A percentile compares a stretch with the other conserved stretches of the same genome.
These are phyloP conservation scores for Tardiomyces digboiensis DNA, from an alignment of 1,139 yeast genomes.

Conservation along the genomic window DNA sequence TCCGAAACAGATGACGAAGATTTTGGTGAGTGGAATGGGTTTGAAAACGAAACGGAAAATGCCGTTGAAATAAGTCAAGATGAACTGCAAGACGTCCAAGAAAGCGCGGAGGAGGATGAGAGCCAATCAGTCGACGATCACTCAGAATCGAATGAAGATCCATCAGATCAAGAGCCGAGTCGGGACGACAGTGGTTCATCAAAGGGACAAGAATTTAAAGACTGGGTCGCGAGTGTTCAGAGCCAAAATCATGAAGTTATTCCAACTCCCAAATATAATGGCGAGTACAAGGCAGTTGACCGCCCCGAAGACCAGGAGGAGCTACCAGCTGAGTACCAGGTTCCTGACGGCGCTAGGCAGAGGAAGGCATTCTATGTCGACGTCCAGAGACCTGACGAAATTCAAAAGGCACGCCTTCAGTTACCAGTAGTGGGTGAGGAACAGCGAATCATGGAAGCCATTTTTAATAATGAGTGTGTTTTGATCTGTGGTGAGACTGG, in stretches of 20 bases:
- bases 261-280: conserved; percentile 23
- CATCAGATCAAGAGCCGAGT: conserved; percentile 10
- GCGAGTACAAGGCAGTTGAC: conserved; percentile 24
- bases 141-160: conserved; percentile 14
- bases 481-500: conserved; percentile 98
- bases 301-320: conserved; percentile 27
- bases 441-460: conserved; percentile 91
- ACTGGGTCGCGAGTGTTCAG: conserved; percentile 42
- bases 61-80: conserved; percentile 13
- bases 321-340: conserved; percentile 40
- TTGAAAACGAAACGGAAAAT: conserved; percentile 10
- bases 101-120: conserved; percentile 12
- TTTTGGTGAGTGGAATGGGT: conserved; percentile 11
- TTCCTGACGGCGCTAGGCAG: conserved; percentile 41
- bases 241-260: conserved; percentile 15
- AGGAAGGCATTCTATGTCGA: conserved; percentile 63
- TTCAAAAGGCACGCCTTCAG: conserved; percentile 57
- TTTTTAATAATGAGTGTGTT: conserved; percentile 84
- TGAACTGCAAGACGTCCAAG: conserved; percentile 16
- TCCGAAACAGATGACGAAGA: conserved; percentile 7
- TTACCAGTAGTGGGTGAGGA: conserved; percentile 91
- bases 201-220: conserved; percentile 39
- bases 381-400: conserved; percentile 52
- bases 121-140: conserved; percentile 11
- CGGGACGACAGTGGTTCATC: conserved; percentile 12